Evolutionary conservation across 2,329 filamentous ascomycete genomes (phyloP).

Genomic region (Metarhizium robertsii): DNA sequence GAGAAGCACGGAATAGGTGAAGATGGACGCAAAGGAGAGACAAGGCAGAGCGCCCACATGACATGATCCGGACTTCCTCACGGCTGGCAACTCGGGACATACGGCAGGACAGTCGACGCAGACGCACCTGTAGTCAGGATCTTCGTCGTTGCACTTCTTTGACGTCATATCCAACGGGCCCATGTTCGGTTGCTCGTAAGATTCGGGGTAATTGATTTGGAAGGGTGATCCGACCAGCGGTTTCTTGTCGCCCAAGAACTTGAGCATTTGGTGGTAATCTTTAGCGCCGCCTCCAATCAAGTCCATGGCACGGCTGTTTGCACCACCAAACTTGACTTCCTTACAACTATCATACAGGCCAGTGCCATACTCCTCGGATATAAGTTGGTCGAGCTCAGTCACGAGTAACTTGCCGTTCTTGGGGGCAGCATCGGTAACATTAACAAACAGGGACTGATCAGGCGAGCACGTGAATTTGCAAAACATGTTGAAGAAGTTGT

Average conservation of each 20-base stretch:
- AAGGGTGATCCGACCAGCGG: conserved; percentile 79
- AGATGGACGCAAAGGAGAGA: conserved; percentile 83
- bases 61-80: conserved; percentile 63
- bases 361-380: conserved; percentile 72
- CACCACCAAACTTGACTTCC: conserved; percentile 94
- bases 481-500: conserved; percentile 97
- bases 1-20: conserved; percentile 72
- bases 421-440: conserved; percentile 66
- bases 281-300: conserved; percentile 93
- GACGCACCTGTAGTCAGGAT: conserved; percentile 78
- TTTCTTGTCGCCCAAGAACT: conserved; percentile 90
- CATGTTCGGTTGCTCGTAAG: conserved; percentile 61
- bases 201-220: conserved; percentile 83
- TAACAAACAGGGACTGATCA: conserved; percentile 90
- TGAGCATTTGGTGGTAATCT: conserved; percentile 77
- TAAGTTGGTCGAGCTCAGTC: conserved; percentile 81
- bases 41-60: conserved; percentile 84
- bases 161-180: conserved; percentile 58
- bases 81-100: conserved; percentile 71
- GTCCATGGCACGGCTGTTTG: conserved; percentile 88
- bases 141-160: conserved; percentile 83
- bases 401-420: conserved; percentile 57
- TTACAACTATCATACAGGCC: conserved; percentile 97
- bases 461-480: conserved; percentile 98
- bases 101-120: conserved; percentile 87